Evolutionary conservation across 2,329 filamentous ascomycete species (phyloP).

Genomic region (Magnaporthiopsis rhizophila): DNA sequence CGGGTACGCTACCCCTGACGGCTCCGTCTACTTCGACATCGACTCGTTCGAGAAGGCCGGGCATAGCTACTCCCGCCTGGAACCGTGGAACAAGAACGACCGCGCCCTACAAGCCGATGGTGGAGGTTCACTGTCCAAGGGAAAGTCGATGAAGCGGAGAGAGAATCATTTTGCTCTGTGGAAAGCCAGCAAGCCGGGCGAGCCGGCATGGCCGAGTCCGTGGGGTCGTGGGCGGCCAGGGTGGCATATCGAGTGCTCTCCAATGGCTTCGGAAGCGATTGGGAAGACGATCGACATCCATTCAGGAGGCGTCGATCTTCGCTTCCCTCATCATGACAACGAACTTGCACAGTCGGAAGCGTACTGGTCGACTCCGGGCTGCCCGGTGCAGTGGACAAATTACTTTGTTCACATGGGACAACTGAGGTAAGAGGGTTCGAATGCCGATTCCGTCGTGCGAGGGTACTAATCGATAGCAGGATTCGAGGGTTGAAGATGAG

Average conservation of each 20-base stretch:
- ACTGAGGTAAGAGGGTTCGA: conserved; percentile 10
- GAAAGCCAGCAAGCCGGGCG: conserved; percentile 52
- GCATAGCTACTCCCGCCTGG: conserved; percentile 59
- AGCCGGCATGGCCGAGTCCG: conserved; percentile 48
- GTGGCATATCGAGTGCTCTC: conserved; percentile 70
- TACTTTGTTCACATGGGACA: conserved; percentile 72
- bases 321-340: conserved; percentile 43
- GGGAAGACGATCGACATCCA: conserved; percentile 63
- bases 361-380: conserved; percentile 40
- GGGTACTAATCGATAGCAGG: conserved; percentile 21
- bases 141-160: conserved; percentile 51
- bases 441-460: not conserved
- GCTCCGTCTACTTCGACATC: conserved; percentile 67
- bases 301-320: conserved; percentile 61
- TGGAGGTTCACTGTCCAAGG: conserved; percentile 55
- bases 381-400: conserved; percentile 58
- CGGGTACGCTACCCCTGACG: conserved; percentile 54
- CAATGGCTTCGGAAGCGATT: conserved; percentile 61
- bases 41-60: conserved; percentile 56
- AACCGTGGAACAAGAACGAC: conserved; percentile 62
- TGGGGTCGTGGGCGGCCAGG: conserved; percentile 63
- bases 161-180: conserved; percentile 60
- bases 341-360: conserved; percentile 67
- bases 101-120: conserved; percentile 57
- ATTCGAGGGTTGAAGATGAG: conserved; percentile 67